Evolutionary conservation across 1,284 basidiomycete species (phyloP), one percentile per base, ranked within the genome.

Genomic region (Trichosporon faecale): DNA sequence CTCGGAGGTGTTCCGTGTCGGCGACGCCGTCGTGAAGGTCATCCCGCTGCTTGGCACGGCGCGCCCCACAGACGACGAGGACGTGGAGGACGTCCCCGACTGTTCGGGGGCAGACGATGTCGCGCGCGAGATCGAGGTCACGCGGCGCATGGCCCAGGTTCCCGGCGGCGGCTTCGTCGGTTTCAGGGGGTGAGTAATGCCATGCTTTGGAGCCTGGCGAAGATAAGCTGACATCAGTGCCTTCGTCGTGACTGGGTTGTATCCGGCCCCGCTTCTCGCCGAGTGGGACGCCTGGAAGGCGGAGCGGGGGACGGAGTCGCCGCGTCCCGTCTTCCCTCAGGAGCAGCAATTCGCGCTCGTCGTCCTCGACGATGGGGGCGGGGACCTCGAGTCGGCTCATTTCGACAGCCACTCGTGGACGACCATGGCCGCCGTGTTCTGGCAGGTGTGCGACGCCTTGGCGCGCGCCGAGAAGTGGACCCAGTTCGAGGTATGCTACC

Each of bases 1-100:
- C 82, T 97, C 94, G 0, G 96, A 99, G 79, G 97, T 99, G n/a
- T 99, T 94, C 83, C 90, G 90, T 3, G 89, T 95, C 65, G 63
- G 40, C 2, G 89, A 65, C 0, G 85, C 76, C 2, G 77, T 81
- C 3, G 69, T 78, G 46, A 80, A 78, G 64, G 72, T 79, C 40
- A 73, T 75, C 9, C 79, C 78, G 0, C 71, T 80, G 0, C 37
- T 75, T 0, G 65, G 52, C 18, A 55, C 27, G 61, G 66, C 11
- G 21, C 49, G 46, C 12, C 64, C 78, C 75, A 14, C 27, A 2
- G 55, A 60, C 11, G 55, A 11, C 0, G 79, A 76, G 6, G 55
- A 11, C 0, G 79, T 76, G 6, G 75, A 77, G 63, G 49, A 52
- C 21, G 21, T 52, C 3, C 77, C 77, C 0, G 86, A 87, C 6